Evolutionary conservation across 345 rosid genomes (phyloP).

Genomic region (Citrus cavaleriei): DNA sequence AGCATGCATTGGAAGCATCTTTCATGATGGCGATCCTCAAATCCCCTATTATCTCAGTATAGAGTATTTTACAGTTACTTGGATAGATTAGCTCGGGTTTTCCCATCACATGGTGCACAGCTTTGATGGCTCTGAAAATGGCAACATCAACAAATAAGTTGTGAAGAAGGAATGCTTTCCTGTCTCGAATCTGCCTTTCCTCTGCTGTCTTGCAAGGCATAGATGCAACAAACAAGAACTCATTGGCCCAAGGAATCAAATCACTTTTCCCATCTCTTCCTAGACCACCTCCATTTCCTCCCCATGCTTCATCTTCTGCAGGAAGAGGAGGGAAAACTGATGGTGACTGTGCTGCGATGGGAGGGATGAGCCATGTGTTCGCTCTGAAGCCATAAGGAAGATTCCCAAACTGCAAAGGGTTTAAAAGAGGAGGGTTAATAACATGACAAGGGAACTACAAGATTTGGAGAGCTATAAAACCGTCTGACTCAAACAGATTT

Average conservation of each 20-base stretch:
- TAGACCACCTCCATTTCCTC: constrained; percentile 92
- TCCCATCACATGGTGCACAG: constrained; percentile 56
- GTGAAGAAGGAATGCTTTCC: constrained; percentile 95
- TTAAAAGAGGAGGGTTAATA: not conserved
- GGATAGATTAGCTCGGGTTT: constrained; percentile 30
- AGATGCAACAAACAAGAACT: constrained; percentile 67
- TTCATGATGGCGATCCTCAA: constrained; percentile 53
- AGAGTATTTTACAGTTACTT: constrained; percentile 31
- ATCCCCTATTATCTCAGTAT: constrained; percentile 69
- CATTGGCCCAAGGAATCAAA: constrained; percentile 79
- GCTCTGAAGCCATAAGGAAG: constrained; percentile 98
- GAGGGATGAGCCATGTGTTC: constrained; percentile 95
- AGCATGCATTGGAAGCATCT: constrained; percentile 73
- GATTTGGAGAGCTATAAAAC: not conserved
- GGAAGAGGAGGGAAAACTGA: constrained; percentile 74
- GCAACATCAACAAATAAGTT: constrained; percentile 88
- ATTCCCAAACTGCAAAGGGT: constrained; percentile 76
- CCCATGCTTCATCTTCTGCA: constrained; percentile 86
- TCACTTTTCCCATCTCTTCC: constrained; percentile 79
- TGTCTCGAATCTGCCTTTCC: constrained; percentile 92
- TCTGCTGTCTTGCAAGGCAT: constrained; percentile 92
- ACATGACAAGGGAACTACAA: not conserved
- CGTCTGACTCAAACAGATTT: not conserved
- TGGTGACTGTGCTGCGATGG: constrained; percentile 68
- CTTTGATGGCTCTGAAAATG: constrained; percentile 76